Percentiles rank a stretch among this genome's conserved stretches.
Conservation (phyloP, 2,329 filamentous ascomycete genomes). For the Penicillium sp. region DNA sequence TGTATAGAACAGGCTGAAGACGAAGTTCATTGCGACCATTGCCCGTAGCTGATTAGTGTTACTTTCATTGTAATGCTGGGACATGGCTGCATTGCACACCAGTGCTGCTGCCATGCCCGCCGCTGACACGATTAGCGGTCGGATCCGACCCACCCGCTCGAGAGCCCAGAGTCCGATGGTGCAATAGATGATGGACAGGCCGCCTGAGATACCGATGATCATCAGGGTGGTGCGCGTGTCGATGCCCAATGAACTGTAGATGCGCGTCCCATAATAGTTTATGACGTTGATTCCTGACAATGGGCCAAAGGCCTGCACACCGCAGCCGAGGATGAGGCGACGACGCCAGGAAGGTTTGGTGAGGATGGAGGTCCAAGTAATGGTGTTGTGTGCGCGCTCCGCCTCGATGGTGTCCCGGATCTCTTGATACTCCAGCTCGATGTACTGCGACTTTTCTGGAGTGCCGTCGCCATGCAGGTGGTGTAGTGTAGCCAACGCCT, state of each 20-base stretch:
- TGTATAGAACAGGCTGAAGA: constrained; percentile 40
- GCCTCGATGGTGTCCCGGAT: constrained; percentile 34
- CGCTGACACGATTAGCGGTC: constrained; percentile 37
- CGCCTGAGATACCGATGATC: constrained; percentile 45
- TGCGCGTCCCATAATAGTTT: constrained; percentile 38
- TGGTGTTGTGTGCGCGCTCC: constrained; percentile 28
- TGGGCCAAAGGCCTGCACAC: constrained; percentile 42
- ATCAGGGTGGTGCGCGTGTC: constrained; percentile 39
- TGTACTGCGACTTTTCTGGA: constrained; percentile 13
- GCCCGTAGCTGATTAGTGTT: constrained; percentile 35
- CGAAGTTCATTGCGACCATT: constrained; percentile 42
- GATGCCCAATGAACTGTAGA: constrained; percentile 40
- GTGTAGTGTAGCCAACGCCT: constrained; percentile 13
- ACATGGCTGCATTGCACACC: constrained; percentile 34
- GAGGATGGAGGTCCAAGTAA: constrained; percentile 34
- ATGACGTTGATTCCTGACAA: constrained; percentile 43
- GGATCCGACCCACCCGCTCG: constrained; percentile 41
- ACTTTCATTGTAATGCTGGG: constrained; percentile 27
- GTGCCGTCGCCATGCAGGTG: constrained; percentile 14
- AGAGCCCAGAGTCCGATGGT: constrained; percentile 38
- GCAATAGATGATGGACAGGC: constrained; percentile 41
- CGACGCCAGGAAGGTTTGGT: constrained; percentile 39
- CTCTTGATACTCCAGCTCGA: constrained; percentile 36
- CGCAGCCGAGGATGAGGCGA: constrained; percentile 39
- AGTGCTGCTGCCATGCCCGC: constrained; percentile 37